A percentile compares a stretch with the other conserved stretches of the same genome.
phyloP scores from a whole-genome alignment of 768 basidiomycete species.

The Lactifluus pinguis region DNA sequence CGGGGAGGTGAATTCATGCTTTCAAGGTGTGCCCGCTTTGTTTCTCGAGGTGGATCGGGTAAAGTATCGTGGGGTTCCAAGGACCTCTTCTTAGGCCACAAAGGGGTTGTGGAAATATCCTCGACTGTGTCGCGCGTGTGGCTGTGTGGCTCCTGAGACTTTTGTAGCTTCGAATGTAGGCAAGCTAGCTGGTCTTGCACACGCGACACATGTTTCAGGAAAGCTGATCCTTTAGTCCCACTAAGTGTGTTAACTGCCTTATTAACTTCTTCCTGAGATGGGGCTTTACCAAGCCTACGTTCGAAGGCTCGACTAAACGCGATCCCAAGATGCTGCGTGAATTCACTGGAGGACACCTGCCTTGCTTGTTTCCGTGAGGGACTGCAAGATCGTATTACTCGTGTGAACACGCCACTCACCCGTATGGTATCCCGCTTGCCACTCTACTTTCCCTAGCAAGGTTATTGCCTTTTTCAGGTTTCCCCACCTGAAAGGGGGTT shows the following conservation, averaged over 20 bases:
- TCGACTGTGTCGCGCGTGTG: neutral
- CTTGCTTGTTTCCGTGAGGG: neutral
- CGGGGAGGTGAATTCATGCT: neutral
- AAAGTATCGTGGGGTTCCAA: neutral
- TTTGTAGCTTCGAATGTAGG: slow-evolving; percentile 1
- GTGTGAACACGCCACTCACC: neutral
- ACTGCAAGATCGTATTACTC: neutral
- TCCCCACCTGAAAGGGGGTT: neutral
- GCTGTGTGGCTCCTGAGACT: neutral
- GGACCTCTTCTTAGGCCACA: neutral
- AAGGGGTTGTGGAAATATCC: neutral
- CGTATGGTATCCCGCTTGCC: neutral
- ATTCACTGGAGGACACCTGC: neutral
- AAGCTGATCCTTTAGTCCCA: neutral
- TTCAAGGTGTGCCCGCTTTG: neutral
- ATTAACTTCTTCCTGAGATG: neutral
- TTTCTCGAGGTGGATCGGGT: neutral
- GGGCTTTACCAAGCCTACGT: slow-evolving; percentile 2
- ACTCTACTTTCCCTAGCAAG: neutral
- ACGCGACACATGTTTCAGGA: neutral
- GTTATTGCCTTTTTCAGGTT: neutral
- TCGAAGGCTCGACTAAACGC: slow-evolving; percentile 2
- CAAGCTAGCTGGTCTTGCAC: slow-evolving; percentile 6
- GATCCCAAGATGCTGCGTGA: neutral
- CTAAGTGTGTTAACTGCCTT: neutral